Conservation (phyloP, 441 rosid species). For the Adansonia madagascariensis region DNA sequence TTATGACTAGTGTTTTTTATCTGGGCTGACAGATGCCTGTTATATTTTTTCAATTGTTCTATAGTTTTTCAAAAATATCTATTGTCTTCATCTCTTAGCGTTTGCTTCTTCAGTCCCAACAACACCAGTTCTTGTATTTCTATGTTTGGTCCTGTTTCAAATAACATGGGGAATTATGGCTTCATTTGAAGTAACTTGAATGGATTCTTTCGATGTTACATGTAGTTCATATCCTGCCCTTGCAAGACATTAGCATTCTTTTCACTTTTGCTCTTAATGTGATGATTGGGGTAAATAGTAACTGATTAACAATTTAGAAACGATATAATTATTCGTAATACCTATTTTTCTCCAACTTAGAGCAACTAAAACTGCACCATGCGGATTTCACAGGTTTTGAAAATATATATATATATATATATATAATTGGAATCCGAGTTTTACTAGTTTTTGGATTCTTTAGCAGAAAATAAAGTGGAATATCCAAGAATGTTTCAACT, state of each 20-base stretch:
- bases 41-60: not conserved
- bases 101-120: not conserved
- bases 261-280: not conserved
- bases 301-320: not conserved
- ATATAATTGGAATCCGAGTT: too few species aligned
- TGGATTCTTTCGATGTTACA: not conserved
- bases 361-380: not conserved
- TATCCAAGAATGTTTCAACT: too few species aligned
- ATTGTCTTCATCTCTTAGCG: not conserved
- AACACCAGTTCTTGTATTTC: not conserved
- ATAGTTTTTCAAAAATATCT: not conserved
- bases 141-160: not conserved
- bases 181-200: not conserved
- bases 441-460: too few species aligned
- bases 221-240: not conserved
- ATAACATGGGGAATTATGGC: not conserved
- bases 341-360: not conserved
- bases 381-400: not conserved
- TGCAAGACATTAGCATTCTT: slow-evolving; percentile 3
- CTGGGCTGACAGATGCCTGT: not conserved
- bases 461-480: too few species aligned
- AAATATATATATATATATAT: too few species aligned
- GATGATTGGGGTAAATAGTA: not conserved
- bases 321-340: not conserved
- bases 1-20: not conserved